These are phyloP conservation scores for Colletotrichum aenigma DNA, from an alignment of 2,329 filamentous ascomycete species.

Conservation along the genomic window DNA sequence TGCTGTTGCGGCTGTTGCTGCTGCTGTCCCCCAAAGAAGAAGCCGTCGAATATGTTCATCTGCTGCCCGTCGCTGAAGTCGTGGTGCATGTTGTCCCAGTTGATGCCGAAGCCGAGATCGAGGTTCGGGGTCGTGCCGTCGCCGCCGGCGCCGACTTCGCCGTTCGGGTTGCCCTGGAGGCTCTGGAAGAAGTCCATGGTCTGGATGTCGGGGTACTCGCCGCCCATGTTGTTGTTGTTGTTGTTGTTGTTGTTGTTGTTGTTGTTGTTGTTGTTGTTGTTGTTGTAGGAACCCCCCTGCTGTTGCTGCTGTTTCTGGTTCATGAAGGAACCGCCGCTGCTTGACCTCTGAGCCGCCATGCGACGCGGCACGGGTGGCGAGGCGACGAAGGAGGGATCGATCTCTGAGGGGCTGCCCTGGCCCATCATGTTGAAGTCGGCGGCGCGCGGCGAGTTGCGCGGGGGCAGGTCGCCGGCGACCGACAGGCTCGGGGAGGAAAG, in stretches of 20 bases:
- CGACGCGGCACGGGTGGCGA: constrained; percentile 47
- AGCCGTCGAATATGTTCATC: constrained; percentile 73
- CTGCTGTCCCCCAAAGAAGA: constrained; percentile 69
- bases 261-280: background rate
- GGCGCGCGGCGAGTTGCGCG: constrained; percentile 45
- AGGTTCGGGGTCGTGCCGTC: constrained; percentile 53
- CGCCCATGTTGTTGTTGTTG: constrained; percentile 22
- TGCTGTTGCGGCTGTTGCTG: constrained; percentile 1
- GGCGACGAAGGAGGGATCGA: constrained; percentile 49
- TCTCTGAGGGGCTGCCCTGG: constrained; percentile 30
- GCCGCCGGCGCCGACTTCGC: constrained; percentile 22
- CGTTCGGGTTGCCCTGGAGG: constrained; percentile 36
- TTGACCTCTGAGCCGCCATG: constrained; percentile 36
- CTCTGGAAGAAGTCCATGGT: constrained; percentile 59
- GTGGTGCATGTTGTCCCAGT: constrained; percentile 66
- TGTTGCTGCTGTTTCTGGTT: constrained; percentile 38
- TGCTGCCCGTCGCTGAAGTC: constrained; percentile 65
- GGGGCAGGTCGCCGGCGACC: constrained; percentile 36
- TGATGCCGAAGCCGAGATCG: constrained; percentile 71
- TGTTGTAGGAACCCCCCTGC: background rate
- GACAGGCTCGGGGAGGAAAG: constrained; percentile 46
- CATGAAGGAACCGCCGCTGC: constrained; percentile 33
- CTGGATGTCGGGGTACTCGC: constrained; percentile 53
- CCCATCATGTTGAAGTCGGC: constrained; percentile 39
- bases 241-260: background rate